Evolutionary conservation across 805 yeast genomes (phyloP).

Genomic region (Barnettozyma populi): DNA sequence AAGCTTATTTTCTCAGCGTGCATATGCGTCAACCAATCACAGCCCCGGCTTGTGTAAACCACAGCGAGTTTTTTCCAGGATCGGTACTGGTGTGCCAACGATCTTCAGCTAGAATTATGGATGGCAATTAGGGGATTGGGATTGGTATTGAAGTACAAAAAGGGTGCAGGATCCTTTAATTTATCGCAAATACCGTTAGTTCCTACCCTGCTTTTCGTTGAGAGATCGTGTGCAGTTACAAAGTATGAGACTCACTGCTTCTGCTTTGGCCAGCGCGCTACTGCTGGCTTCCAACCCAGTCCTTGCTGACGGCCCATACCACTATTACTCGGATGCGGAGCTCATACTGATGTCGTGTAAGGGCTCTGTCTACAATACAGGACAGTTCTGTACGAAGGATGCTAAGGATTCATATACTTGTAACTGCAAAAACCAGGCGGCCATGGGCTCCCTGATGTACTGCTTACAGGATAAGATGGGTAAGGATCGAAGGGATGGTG

Average conservation of each 20-base stretch:
- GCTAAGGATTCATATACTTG: conserved; percentile 20
- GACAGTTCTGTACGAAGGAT: conserved; percentile 22
- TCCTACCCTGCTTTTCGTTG: no score
- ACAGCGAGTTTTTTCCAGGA: not conserved
- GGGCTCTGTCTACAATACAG: conserved; percentile 19
- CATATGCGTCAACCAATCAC: not conserved
- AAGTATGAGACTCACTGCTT: not conserved
- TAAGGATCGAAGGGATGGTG: conserved; percentile 12
- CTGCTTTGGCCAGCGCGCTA: not conserved
- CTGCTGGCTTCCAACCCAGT: not conserved
- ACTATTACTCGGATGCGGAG: conserved; percentile 18
- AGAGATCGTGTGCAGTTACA: not conserved
- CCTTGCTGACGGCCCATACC: conserved; percentile 5
- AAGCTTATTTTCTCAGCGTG: not conserved
- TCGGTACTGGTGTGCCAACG: not conserved
- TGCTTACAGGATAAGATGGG: conserved; percentile 22
- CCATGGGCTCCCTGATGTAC: conserved; percentile 27
- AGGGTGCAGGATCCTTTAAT: not conserved
- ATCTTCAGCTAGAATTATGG: not conserved
- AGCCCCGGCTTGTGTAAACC: not conserved
- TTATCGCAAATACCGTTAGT: not conserved
- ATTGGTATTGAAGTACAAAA: not conserved
- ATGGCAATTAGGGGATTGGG: no score
- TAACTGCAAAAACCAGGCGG: conserved; percentile 24
- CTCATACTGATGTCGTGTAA: conserved; percentile 23